Conservation (phyloP, 192 early-diverging fungal species). For the Coemansia sp. region DNA sequence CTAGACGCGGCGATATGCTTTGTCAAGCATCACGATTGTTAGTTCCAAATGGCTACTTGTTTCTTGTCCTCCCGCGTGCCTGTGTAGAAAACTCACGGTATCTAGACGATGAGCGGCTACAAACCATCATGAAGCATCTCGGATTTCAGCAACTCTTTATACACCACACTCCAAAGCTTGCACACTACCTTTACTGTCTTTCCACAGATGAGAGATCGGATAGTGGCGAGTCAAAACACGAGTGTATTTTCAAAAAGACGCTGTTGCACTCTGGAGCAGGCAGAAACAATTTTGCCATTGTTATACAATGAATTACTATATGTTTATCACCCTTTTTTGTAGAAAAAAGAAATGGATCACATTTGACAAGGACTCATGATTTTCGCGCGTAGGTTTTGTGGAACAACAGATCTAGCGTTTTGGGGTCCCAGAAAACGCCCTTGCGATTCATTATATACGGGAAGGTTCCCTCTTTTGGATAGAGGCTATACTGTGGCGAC, state of each 20-base stretch:
- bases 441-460: conserved; percentile 43
- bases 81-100: conserved; percentile 87
- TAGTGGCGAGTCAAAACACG: not conserved
- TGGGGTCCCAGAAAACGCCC: conserved; percentile 32
- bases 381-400: conserved; percentile 11
- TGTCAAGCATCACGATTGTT: conserved; percentile 54
- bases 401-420: conserved; percentile 35
- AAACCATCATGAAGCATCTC: conserved; percentile 61
- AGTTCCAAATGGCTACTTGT: conserved; percentile 60
- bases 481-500: conserved; percentile 38
- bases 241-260: conserved; percentile 58
- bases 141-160: conserved; percentile 62
- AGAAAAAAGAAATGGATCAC: not conserved
- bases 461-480: conserved; percentile 17
- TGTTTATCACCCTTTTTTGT: not conserved
- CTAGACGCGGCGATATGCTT: conserved; percentile 70
- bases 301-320: conserved; percentile 24
- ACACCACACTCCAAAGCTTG: conserved; percentile 75
- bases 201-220: not conserved
- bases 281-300: conserved; percentile 76
- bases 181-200: conserved; percentile 70
- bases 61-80: conserved; percentile 76
- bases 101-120: conserved; percentile 70
- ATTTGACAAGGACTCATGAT: not conserved
- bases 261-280: conserved; percentile 62